Conservation (phyloP, 2,329 filamentous ascomycete genomes). For the Lasiodiplodia citricola region DNA sequence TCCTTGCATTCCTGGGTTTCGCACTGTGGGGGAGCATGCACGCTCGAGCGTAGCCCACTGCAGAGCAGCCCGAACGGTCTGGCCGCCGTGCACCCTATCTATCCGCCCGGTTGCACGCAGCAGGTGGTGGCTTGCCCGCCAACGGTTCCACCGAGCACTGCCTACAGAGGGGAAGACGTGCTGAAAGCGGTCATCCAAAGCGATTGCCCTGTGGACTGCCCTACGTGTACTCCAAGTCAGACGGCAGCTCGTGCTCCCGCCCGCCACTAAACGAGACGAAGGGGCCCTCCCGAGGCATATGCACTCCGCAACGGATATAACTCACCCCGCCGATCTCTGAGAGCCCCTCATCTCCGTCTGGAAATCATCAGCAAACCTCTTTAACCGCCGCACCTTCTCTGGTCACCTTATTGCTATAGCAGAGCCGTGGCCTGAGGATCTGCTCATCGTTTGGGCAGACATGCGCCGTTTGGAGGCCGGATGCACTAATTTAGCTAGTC, state of each 20-base stretch:
- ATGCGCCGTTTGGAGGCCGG: conserved; percentile 3
- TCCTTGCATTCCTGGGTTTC: background rate
- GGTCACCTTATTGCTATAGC: background rate
- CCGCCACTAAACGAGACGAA: conserved; percentile 8
- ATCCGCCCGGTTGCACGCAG: background rate
- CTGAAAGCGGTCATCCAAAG: background rate
- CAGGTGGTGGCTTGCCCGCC: background rate
- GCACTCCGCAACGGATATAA: conserved; percentile 16
- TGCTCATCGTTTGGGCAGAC: conserved; percentile 18
- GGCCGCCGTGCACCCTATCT: background rate
- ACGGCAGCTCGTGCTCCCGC: conserved; percentile 13
- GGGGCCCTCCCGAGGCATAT: conserved; percentile 12
- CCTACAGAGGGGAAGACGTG: background rate
- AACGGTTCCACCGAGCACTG: background rate
- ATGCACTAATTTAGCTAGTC: background rate
- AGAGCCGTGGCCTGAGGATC: conserved; percentile 1
- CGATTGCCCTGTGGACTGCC: background rate
- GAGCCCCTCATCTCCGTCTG: background rate
- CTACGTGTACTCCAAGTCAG: background rate
- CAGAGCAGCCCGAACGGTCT: background rate
- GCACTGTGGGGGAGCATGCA: background rate
- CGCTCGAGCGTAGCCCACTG: background rate
- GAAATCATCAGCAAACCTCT: background rate
- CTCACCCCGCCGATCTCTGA: background rate
- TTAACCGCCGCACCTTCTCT: background rate